Base-by-base conservation (phyloP, 805 yeast genomes). In the Ogataea allantospora region DNA sequence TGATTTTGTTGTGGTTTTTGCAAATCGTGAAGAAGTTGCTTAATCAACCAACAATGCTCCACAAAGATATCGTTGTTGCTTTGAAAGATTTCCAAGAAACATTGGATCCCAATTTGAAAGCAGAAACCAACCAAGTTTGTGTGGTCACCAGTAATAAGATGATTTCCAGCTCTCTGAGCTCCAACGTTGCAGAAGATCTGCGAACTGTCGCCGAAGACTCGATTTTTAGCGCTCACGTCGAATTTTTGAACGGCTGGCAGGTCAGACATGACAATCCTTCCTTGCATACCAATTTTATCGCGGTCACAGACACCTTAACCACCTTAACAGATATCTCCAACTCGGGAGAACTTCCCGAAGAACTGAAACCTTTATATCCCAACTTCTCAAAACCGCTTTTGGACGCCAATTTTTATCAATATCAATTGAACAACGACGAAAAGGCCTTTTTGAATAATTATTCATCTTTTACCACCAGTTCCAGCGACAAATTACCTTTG, bases 191-290 rank as follows among this genome's bases (percentile, higher is more conserved):
- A 21, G 38, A 38, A 17, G 27, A 27, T 8, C 27, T 46, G 12
- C 15, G 38, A 10, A 35, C 39, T 18, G 11, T 51, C 4, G 23
- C 44, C 3, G 44, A 50, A 18, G 46, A 41, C 18, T 50, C 55
- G 22, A 47, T 53, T 16, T 44, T 48, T 16, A 51, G 56, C 15
- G 48, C 62, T 1, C 49, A 53, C 17, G 49, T 59, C 7, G 64
- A 59, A 42, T 55, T 58, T 29, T 43, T 61, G n/a, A 55, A 53
- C 35, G 63, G 65, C 3, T 61, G 65, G 66, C 55, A 58, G 35
- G 21, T 57, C 15, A 38, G 58, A 14, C 58, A 57, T 40, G 63
- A 58, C 29, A 54, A 55, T 27, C 53, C 55, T 9, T 31, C 46
- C 1, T 28, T 40, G 35, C 58, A 58, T 33, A 47, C 54, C 8